phyloP scores from a whole-genome alignment of 2,329 filamentous ascomycete species.

The Penicillium sp. region DNA sequence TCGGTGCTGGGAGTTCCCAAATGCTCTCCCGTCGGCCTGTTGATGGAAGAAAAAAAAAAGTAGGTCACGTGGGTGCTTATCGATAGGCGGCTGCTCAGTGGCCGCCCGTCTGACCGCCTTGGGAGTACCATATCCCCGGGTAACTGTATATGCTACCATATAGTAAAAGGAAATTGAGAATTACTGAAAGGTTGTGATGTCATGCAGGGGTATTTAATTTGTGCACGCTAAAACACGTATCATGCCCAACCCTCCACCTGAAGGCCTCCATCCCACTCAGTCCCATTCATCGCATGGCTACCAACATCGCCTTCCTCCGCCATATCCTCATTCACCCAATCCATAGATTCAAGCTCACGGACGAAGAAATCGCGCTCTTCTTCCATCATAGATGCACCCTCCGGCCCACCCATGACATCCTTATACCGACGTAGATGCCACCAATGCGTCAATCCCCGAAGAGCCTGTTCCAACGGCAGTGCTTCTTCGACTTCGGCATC shows the following conservation, averaged over 20 bases:
- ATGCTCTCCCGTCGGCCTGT: constrained; percentile 14
- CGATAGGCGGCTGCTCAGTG: constrained; percentile 26
- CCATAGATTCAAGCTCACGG: constrained; percentile 75
- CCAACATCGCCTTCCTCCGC: constrained; percentile 16
- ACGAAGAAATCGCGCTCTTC: constrained; percentile 81
- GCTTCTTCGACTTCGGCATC: constrained; percentile 94
- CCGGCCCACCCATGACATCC: constrained; percentile 67
- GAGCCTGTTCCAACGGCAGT: constrained; percentile 85
- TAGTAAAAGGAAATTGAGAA: too few species aligned
- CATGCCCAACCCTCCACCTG: constrained; percentile 19
- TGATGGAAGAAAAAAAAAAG: constrained; percentile 39
- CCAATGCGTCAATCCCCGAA: constrained; percentile 91
- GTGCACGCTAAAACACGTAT: constrained; percentile 3
- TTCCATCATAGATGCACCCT: constrained; percentile 60
- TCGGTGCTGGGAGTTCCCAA: constrained; percentile 21
- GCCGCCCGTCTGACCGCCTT: neutral
- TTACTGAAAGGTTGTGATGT: too few species aligned
- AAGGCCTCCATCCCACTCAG: constrained; percentile 22
- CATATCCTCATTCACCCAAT: constrained; percentile 50
- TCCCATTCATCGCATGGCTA: constrained; percentile 14
- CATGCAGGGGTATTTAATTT: constrained; percentile 17
- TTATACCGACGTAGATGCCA: constrained; percentile 84
- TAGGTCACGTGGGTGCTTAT: constrained; percentile 39
- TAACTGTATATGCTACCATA: too few species aligned
- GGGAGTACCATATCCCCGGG: neutral